phyloP scores from a whole-genome alignment of 2,329 filamentous ascomycete genomes.

The Fusarium verticillioides region DNA sequence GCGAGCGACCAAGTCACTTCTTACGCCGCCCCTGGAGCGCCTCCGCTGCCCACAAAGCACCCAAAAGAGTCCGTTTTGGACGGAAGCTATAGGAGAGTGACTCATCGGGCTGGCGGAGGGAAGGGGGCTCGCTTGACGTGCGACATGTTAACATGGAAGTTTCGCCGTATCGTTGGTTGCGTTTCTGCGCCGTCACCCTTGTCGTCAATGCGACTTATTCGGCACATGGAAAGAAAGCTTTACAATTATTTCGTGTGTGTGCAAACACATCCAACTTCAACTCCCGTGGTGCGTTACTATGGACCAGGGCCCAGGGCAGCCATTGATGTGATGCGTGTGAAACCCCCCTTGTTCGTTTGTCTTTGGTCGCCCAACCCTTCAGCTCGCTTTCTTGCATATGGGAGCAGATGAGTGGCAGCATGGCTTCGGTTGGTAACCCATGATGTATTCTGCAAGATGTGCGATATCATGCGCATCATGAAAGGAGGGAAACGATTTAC shows the following conservation, averaged over 20 bases:
- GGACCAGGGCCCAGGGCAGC: conserved; percentile 19
- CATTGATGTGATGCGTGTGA: conserved; percentile 2
- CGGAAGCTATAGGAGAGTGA: conserved; percentile 31
- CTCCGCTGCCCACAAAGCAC: conserved; percentile 33
- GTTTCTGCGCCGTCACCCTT: conserved; percentile 22
- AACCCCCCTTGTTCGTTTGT: conserved; percentile 34
- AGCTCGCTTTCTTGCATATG: conserved; percentile 39
- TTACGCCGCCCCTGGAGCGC: conserved; percentile 31
- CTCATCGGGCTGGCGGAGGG: conserved; percentile 37
- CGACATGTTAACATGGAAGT: conserved; percentile 11
- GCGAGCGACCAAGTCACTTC: conserved; percentile 22
- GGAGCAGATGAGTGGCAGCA: conserved; percentile 31
- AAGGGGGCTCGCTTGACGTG: conserved; percentile 17
- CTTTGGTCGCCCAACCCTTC: conserved; percentile 25
- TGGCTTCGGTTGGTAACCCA: conserved; percentile 20
- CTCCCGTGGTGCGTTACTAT: conserved; percentile 37
- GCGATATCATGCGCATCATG: conserved; percentile 26
- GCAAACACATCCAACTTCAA: conserved; percentile 26
- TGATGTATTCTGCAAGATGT: conserved; percentile 28
- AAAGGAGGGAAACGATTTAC: conserved; percentile 8
- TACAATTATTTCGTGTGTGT: conserved; percentile 21
- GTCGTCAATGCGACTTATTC: conserved; percentile 36
- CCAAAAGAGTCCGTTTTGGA: conserved; percentile 26
- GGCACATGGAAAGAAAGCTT: conserved; percentile 38
- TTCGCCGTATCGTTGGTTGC: conserved; percentile 20